Percentiles rank a stretch among this genome's conserved stretches.
Evolutionary conservation across 208 protist species (phyloP).

Genomic region (Leishmania mexicana): DNA sequence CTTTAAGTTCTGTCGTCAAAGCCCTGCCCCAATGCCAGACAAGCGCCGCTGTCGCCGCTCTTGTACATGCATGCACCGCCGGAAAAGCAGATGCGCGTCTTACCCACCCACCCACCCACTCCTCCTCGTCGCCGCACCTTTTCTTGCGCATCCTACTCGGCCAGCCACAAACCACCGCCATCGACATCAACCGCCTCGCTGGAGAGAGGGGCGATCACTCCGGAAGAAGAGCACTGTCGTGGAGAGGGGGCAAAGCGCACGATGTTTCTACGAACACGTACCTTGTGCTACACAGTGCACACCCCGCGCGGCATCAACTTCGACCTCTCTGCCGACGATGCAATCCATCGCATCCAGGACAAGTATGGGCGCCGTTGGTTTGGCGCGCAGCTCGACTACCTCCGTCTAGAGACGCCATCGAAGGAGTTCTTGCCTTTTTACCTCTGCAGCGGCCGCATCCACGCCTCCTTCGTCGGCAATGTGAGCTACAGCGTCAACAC

Average conservation of each 20-base stretch:
- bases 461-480: constrained; percentile 55
- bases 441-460: constrained; percentile 67
- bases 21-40: too few relatives aligned
- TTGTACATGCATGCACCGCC: neutral
- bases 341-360: constrained; percentile 39
- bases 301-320: constrained; percentile 76
- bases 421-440: constrained; percentile 92
- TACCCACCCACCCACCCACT: neutral
- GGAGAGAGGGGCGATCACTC: neutral
- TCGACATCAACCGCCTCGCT: neutral
- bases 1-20: neutral
- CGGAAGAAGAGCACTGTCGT: neutral
- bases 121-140: neutral
- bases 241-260: neutral
- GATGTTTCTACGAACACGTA: constrained; percentile 45
- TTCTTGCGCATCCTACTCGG: neutral
- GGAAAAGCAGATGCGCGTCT: neutral
- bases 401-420: constrained; percentile 49
- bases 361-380: constrained; percentile 77
- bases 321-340: constrained; percentile 48
- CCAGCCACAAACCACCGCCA: neutral
- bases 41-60: neutral
- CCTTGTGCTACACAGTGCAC: constrained; percentile 54
- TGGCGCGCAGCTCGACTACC: constrained; percentile 62
- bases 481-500: constrained; percentile 50